Evolutionary conservation across 805 yeast genomes (phyloP).

Genomic region (Metschnikowia cubensis): DNA sequence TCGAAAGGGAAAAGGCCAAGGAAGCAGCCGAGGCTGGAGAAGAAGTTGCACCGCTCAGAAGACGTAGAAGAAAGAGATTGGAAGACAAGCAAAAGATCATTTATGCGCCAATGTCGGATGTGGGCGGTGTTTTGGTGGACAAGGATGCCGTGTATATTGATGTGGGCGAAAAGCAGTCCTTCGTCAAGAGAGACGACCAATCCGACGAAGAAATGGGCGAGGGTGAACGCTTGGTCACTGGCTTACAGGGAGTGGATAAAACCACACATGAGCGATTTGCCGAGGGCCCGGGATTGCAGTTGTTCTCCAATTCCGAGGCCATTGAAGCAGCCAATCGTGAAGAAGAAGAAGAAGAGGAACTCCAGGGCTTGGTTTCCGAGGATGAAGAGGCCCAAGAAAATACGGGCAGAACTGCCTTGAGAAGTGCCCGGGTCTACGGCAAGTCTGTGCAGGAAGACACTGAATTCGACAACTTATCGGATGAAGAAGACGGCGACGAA

Average conservation of each 20-base stretch:
- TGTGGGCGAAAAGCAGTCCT: slow-evolving; percentile 54
- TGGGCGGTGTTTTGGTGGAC: slow-evolving; percentile 97
- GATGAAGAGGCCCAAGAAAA: slow-evolving; percentile 33
- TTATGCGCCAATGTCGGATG: slow-evolving; percentile 99
- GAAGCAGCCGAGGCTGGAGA: slow-evolving; percentile 61
- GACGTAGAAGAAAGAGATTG: slow-evolving; percentile 74
- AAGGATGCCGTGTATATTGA: slow-evolving; percentile 97
- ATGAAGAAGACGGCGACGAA: slow-evolving; percentile 41
- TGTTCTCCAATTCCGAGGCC: slow-evolving; percentile 63
- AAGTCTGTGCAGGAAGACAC: slow-evolving; percentile 47
- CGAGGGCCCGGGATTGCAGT: slow-evolving; percentile 66
- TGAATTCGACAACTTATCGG: slow-evolving; percentile 38
- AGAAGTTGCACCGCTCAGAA: slow-evolving; percentile 44
- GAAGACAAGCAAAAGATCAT: slow-evolving; percentile 93
- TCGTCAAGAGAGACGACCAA: slow-evolving; percentile 28
- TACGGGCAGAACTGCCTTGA: slow-evolving; percentile 61
- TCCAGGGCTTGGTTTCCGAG: slow-evolving; percentile 28
- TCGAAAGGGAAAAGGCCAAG: slow-evolving; percentile 69
- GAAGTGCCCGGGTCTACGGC: slow-evolving; percentile 55
- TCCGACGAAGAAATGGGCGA: slow-evolving; percentile 69
- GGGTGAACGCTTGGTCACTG: slow-evolving; percentile 83
- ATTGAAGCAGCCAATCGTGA: slow-evolving; percentile 29
- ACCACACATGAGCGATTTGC: slow-evolving; percentile 55
- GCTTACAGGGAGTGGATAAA: slow-evolving; percentile 66
- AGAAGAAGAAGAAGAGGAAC: slow-evolving; percentile 38